Evolutionary conservation across 352 stramenopile species (phyloP), one percentile per base, ranked within the genome.

Genomic region (Aphanomyces cochlioides): DNA sequence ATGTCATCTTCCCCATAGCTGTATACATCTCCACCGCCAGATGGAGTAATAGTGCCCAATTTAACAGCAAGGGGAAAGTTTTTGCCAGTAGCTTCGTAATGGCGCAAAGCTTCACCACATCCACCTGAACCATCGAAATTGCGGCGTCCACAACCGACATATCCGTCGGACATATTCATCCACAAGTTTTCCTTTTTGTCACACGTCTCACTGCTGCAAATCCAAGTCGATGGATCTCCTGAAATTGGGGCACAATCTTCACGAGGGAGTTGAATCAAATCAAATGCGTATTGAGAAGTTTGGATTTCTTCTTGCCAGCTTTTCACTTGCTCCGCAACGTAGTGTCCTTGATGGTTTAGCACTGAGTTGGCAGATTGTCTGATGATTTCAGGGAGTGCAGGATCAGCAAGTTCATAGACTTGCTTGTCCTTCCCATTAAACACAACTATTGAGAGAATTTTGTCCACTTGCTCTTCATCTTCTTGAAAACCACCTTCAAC

Each of bases 1-100:
- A 98, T 97, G 65, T 97, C 88, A 79, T 99, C 92, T 85, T 99
- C 97, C 17, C 96, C 92, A 78, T 99, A 99, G 73, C 90, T 98
- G 79, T 98, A 99, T 28, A 99, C 97, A 81, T 99, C 97, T 19
- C 96, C 97, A 13, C 56, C 56, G 38, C 93, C 93, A 59, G 98
- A 80, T 0, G 90, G 78, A 4, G 92, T 98, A 70, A 99, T 98
- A 12, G 97, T 99, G 41, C 97, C 97, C 12, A 99, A 78, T 81
- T 99, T 99, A 5, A 99, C 97, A 1, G 94, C 88, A 53, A 99
- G 78, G 5, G 97, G 97, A 76, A 98, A 99, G 39, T 90, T 76
- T 6, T 85, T 80, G 21, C 94, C 96, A 5, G 96, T 98, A 63
- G 95, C 92, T 59, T 92, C 78, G 78, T 95, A 99, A 78, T 99